Evolutionary conservation across 148 eudicot species (phyloP), one percentile per base, ranked within the genome.

Genomic region (Pouteria glomerata): DNA sequence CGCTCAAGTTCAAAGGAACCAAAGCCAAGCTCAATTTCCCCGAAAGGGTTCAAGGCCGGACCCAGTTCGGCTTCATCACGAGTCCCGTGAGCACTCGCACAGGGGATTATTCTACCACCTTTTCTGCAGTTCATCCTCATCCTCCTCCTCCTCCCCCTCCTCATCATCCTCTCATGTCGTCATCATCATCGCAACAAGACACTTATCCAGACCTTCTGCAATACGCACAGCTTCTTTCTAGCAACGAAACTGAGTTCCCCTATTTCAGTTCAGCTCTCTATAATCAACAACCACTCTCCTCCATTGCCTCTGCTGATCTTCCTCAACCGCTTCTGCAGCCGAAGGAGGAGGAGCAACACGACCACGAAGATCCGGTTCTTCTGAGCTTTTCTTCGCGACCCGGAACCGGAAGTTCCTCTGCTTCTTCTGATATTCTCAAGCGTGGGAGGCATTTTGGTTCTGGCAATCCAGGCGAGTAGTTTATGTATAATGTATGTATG

Each of bases 1-100:
- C 89, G 8, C 85, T 86, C 14, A 79, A 64, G 71, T 83, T 86
- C 75, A 86, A 81, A 67, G 89, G 89, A 19, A 81, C 62, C 79
- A 83, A 83, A 68, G 89, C 89, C 14, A 86, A 86, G 61, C 81
- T 86, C 68, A 86, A 86, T 48, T 86, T 86, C 62, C 89, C 89
- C 44, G 89, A 83, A 80, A 75, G 88, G 64, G 81, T 85, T 45
- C 77, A 77, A 59, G 65, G 42, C 11, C 42, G 21, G n/a, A 13
- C 24, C 58, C 58, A 30, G 6, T 70, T 16, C 1, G 26, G 73
- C 57, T 57, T 57, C 56, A 27, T 21, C 3, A 10, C 19, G 1
- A 27, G 6, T 29, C 34, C 33, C 2, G 13, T 2, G 4, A 16
- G 65, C 7, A 60, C 27, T 23, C 50, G 11, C 11, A 15, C 6